Conservation (phyloP, 768 basidiomycete genomes). For the Dendrothele bispora region DNA sequence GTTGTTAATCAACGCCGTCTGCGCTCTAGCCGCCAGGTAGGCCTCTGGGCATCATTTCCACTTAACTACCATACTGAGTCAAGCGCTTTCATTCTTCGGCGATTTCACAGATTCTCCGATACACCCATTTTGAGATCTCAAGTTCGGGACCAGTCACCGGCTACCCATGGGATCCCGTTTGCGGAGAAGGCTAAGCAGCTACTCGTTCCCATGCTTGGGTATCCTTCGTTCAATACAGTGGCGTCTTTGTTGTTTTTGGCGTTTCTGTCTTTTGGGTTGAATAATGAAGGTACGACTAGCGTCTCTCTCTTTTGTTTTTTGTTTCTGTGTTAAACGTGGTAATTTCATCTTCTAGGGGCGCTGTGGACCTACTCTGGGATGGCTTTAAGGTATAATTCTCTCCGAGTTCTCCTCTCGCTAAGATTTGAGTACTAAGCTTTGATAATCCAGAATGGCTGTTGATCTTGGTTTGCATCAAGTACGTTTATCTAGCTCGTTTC, state of each 20-base stretch:
- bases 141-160: background rate
- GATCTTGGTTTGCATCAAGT: slow-evolving; percentile 7
- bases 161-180: slow-evolving; percentile 5
- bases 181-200: slow-evolving; percentile 5
- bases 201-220: slow-evolving; percentile 1
- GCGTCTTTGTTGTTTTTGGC: slow-evolving; percentile 4
- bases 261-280: slow-evolving; percentile 3
- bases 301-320: background rate
- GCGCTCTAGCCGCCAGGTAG: slow-evolving; percentile 3
- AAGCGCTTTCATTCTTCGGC: too few species aligned
- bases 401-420: background rate
- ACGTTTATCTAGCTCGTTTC: background rate
- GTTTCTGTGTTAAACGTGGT: background rate
- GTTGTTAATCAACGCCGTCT: slow-evolving; percentile 2
- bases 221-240: slow-evolving; percentile 1
- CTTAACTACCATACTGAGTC: background rate
- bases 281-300: background rate
- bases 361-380: slow-evolving; percentile 6
- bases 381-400: slow-evolving; percentile 1
- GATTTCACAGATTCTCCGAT: slow-evolving; percentile 1
- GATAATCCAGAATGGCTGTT: slow-evolving; percentile 2
- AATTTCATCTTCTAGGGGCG: too few species aligned
- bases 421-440: background rate
- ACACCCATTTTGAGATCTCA: background rate
- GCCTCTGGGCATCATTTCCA: background rate